These are phyloP conservation scores for Candida silvicultrix DNA, from an alignment of 805 yeast genomes.

Conservation along the genomic window DNA sequence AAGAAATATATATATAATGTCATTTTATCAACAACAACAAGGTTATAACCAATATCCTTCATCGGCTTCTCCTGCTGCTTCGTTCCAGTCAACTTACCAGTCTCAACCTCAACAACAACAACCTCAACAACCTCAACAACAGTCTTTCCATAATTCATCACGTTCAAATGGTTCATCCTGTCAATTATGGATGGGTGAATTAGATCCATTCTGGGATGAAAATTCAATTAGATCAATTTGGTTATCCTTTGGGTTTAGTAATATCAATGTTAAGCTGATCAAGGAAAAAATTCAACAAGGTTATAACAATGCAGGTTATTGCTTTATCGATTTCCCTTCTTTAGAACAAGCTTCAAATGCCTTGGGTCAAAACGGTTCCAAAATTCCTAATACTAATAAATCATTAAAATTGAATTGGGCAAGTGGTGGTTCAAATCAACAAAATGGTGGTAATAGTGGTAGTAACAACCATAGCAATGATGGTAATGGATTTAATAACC, in stretches of 20 bases:
- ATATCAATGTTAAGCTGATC: conserved; percentile 60
- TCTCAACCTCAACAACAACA: background rate
- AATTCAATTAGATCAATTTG: conserved; percentile 58
- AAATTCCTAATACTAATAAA: conserved; percentile 56
- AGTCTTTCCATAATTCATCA: conserved; percentile 3
- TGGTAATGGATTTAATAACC: conserved; percentile 9
- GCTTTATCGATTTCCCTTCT: conserved; percentile 71
- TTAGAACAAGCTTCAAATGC: conserved; percentile 61
- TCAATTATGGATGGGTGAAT: conserved; percentile 83
- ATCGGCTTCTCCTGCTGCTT: background rate
- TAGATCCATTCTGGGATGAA: conserved; percentile 84
- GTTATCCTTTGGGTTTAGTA: conserved; percentile 58
- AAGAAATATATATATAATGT: background rate
- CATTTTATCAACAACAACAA: background rate
- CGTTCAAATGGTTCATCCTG: conserved; percentile 13
- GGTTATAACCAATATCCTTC: background rate
- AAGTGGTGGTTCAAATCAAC: conserved; percentile 37
- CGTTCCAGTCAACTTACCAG: conserved; percentile 1
- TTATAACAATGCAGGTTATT: conserved; percentile 58
- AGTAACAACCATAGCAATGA: conserved; percentile 1
- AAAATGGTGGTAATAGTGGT: conserved; percentile 3
- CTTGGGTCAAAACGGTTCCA: conserved; percentile 57
- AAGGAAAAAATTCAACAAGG: conserved; percentile 44
- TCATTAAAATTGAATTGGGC: conserved; percentile 79
- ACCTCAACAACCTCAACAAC: background rate